Percentiles rank a stretch among this genome's conserved stretches.
phyloP scores from a whole-genome alignment of 2,329 filamentous ascomycete genomes.

The Fusarium sp. region DNA sequence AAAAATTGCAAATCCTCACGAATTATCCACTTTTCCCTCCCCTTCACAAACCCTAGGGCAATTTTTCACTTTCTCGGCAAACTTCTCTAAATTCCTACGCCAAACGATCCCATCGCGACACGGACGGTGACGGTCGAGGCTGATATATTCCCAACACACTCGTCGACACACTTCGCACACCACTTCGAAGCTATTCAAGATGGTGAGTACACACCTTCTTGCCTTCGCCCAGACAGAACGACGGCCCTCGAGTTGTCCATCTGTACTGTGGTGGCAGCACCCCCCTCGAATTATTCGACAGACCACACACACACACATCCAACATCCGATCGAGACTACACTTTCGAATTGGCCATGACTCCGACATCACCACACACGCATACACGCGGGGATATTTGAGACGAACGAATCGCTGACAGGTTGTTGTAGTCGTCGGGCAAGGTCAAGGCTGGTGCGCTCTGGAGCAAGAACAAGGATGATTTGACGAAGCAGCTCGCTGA shows the following conservation, averaged over 20 bases:
- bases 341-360: constrained; percentile 22
- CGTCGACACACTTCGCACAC: constrained; percentile 56
- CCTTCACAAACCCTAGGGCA: constrained; percentile 53
- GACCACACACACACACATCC: constrained; percentile 18
- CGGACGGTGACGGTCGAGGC: constrained; percentile 52
- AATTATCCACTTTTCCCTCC: constrained; percentile 35
- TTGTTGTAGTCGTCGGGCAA: constrained; percentile 62
- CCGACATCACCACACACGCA: constrained; percentile 26
- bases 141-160: constrained; percentile 50
- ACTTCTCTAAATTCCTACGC: constrained; percentile 49
- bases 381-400: constrained; percentile 16
- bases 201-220: constrained; percentile 56
- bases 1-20: constrained; percentile 44
- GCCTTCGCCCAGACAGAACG: constrained; percentile 20
- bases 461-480: constrained; percentile 99
- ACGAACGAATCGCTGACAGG: constrained; percentile 46
- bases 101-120: constrained; percentile 50
- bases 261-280: constrained; percentile 22
- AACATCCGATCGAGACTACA: constrained; percentile 32
- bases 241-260: constrained; percentile 31
- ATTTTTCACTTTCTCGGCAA: constrained; percentile 53
- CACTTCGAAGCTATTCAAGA: constrained; percentile 59
- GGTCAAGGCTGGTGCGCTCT: constrained; percentile 97
- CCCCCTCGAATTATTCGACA: constrained; percentile 33
- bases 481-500: constrained; percentile 94